Percentiles rank a stretch among this genome's conserved stretches.
Evolutionary conservation across 2,329 filamentous ascomycete species (phyloP).

Genomic region (Trichoderma sp.): DNA sequence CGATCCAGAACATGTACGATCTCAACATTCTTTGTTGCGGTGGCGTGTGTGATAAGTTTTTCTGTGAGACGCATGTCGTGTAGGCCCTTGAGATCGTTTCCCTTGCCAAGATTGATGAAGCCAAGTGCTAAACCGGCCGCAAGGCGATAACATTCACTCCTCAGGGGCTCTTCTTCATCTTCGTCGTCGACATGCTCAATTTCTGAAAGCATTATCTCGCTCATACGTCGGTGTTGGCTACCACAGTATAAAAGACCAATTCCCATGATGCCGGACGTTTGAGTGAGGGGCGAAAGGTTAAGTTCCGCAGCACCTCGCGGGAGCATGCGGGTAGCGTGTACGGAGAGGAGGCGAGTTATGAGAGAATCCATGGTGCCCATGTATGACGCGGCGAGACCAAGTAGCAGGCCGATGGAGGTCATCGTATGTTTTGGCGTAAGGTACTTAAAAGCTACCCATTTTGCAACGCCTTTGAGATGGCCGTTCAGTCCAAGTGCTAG

Average conservation of each 20-base stretch:
- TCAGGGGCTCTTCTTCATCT: slow-evolving; percentile 80
- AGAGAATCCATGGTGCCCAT: slow-evolving; percentile 96
- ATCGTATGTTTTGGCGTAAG: slow-evolving; percentile 99
- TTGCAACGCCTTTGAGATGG: slow-evolving; percentile 89
- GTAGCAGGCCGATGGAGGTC: slow-evolving; percentile 93
- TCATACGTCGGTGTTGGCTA: slow-evolving; percentile 97
- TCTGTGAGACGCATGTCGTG: slow-evolving; percentile 94
- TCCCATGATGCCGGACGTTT: slow-evolving; percentile 96
- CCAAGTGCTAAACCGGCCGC: slow-evolving; percentile 92
- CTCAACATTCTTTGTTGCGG: slow-evolving; percentile 86
- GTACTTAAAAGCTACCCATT: slow-evolving; percentile 99
- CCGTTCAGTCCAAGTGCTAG: slow-evolving; percentile 91
- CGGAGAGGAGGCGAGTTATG: slow-evolving; percentile 88
- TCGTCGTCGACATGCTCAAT: slow-evolving; percentile 81
- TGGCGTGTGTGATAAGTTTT: slow-evolving; percentile 80
- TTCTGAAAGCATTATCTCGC: slow-evolving; percentile 97
- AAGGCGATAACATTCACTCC: slow-evolving; percentile 94
- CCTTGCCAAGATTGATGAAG: slow-evolving; percentile 92
- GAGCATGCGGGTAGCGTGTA: slow-evolving; percentile 93
- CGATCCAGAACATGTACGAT: slow-evolving; percentile 91
- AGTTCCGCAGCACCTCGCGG: slow-evolving; percentile 90
- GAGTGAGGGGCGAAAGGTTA: slow-evolving; percentile 88
- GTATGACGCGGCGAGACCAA: slow-evolving; percentile 91
- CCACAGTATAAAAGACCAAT: slow-evolving; percentile 93
- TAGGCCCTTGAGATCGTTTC: slow-evolving; percentile 81